A percentile compares a stretch with the other conserved stretches of the same genome.
Evolutionary conservation across 1,284 basidiomycete genomes (phyloP).

Genomic region (Tausonia pullulans): DNA sequence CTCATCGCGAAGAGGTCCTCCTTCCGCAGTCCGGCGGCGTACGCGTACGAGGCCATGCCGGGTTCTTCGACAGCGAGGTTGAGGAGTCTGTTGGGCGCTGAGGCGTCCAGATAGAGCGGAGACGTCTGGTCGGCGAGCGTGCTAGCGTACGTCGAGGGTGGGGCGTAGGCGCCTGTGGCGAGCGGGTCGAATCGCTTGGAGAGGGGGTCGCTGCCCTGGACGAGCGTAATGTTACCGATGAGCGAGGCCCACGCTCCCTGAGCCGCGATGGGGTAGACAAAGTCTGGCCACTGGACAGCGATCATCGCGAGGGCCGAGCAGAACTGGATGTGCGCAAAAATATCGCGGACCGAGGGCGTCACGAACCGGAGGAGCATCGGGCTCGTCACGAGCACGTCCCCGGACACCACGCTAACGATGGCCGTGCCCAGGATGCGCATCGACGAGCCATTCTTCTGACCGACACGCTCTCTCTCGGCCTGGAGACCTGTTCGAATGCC

Average conservation of each 20-base stretch:
- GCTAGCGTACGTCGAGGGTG: constrained; percentile 53
- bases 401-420: constrained; percentile 81
- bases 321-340: constrained; percentile 83
- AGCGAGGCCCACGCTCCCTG: constrained; percentile 80
- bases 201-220: constrained; percentile 39
- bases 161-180: constrained; percentile 42
- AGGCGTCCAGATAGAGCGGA: constrained; percentile 62
- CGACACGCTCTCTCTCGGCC: constrained; percentile 41
- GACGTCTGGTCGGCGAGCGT: constrained; percentile 60
- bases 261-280: constrained; percentile 75
- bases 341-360: constrained; percentile 83
- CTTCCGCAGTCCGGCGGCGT: constrained; percentile 64
- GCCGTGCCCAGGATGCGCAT: constrained; percentile 59
- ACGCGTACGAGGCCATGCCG: constrained; percentile 69
- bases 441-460: constrained; percentile 22
- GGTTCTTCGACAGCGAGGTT: constrained; percentile 27
- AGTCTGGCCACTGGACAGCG: constrained; percentile 85
- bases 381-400: constrained; percentile 70
- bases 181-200: constrained; percentile 55
- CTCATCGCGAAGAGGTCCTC: constrained; percentile 77
- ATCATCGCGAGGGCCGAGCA: constrained; percentile 68
- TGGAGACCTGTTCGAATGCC: background rate
- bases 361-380: constrained; percentile 81
- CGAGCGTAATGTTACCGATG: constrained; percentile 66
- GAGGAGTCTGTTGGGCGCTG: constrained; percentile 51